These are phyloP conservation scores for Dalbergia oliveri DNA, from an alignment of 306 rosid genomes.

Conservation along the genomic window DNA sequence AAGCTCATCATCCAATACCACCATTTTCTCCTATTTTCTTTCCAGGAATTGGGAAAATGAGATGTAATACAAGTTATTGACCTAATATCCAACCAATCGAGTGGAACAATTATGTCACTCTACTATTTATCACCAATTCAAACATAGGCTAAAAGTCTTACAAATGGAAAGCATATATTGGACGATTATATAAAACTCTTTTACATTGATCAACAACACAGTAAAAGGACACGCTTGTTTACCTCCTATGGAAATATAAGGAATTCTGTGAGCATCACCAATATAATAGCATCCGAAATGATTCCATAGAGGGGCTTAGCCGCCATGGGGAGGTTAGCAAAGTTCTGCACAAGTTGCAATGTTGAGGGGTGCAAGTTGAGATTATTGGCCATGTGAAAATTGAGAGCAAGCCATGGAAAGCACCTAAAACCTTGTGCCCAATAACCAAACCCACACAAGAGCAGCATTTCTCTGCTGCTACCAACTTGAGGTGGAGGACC, in stretches of 20 bases:
- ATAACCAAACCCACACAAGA: slow-evolving; percentile 86
- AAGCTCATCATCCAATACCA: no score
- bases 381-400: slow-evolving; percentile 76
- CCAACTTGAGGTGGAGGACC: slow-evolving; percentile 47
- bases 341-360: slow-evolving; percentile 82
- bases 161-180: no score
- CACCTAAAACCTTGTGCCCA: slow-evolving; percentile 94
- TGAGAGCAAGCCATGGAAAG: slow-evolving; percentile 92
- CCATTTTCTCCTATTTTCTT: no score
- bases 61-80: no score
- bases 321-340: slow-evolving; percentile 86
- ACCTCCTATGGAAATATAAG: slow-evolving; percentile 88
- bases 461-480: slow-evolving; percentile 52
- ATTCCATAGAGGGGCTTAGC: slow-evolving; percentile 90
- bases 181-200: no score
- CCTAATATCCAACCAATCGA: no score
- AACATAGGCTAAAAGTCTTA: no score
- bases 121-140: no score
- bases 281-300: slow-evolving; percentile 80
- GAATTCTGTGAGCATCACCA: slow-evolving; percentile 82
- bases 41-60: no score
- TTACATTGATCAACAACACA: background rate
- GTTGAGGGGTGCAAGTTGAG: slow-evolving; percentile 71
- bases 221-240: slow-evolving; percentile 24
- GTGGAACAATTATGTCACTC: no score